Conservation (phyloP, 2,329 filamentous ascomycete species). For the Talaromyces albobiverticillius region DNA sequence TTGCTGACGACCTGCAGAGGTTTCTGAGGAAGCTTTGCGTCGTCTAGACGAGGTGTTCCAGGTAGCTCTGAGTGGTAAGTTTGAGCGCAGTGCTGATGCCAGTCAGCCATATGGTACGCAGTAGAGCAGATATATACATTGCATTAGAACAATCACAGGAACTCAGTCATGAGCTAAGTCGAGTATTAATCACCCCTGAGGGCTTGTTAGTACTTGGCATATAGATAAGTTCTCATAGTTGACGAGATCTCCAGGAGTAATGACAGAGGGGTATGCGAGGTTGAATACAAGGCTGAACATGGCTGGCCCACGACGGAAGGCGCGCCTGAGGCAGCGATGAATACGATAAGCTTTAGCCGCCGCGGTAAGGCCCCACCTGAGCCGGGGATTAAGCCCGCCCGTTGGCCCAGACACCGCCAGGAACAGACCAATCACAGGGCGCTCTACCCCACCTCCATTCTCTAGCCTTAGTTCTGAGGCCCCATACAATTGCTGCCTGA, state of each 20-base stretch:
- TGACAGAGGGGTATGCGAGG: too few relatives aligned
- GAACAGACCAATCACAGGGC: not conserved
- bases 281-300: too few relatives aligned
- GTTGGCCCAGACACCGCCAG: not conserved
- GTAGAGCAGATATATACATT: too few relatives aligned
- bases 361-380: not conserved
- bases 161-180: too few relatives aligned
- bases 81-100: slow-evolving; percentile 28
- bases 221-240: too few relatives aligned
- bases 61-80: slow-evolving; percentile 30
- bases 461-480: slow-evolving; percentile 1
- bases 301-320: too few relatives aligned
- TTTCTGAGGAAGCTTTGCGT: slow-evolving; percentile 62
- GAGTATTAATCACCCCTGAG: too few relatives aligned
- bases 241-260: too few relatives aligned
- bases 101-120: slow-evolving; percentile 33
- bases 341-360: not conserved
- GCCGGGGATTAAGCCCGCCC: not conserved
- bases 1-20: slow-evolving; percentile 46
- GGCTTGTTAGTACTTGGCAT: too few relatives aligned
- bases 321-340: not conserved
- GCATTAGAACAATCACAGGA: too few relatives aligned
- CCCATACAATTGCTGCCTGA: slow-evolving; percentile 3
- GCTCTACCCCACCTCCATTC: not conserved
- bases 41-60: slow-evolving; percentile 57